Evolutionary conservation across 2,329 filamentous ascomycete genomes (phyloP), one percentile per base, ranked within the genome.

Genomic region (Aspergillus pseudonomiae): DNA sequence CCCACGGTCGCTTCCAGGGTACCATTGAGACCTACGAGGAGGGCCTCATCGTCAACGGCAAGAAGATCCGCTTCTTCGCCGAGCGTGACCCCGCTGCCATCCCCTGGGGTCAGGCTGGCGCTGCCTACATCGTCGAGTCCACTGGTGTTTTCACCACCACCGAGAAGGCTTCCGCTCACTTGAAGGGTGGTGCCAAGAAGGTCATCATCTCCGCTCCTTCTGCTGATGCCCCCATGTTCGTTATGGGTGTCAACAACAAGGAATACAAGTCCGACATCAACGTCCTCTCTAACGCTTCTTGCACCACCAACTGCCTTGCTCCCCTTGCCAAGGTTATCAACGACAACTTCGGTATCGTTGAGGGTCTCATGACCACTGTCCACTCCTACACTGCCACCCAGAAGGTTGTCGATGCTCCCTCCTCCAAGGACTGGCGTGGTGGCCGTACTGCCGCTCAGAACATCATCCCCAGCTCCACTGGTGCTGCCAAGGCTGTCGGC

Each of bases 311-410:
- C 92, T 98, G 95, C 90, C 86, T 99, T 84, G 95, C 95, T 82
- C 95, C 95, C 81, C 91, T 99, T 71, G 95, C 95, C 86, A 99
- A 98, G 92, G 93, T 98, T 79, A 89, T 99, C 86, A 86, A 99
- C 89, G 94, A 98, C 88, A 96, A 97, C 84, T 99, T 91, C 87
- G 90, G 87, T 83, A 95, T 99, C 81, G 84, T 97, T 78, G 95
- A 99, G 89, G 95, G 94, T 88, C 90, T 98, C 77, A 99, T 99
- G 95, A 98, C 95, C 85, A 99, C 95, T 74, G 89, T 98, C 82
- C 95, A 99, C 91, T 97, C 95, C 77, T 98, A 98, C 91, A 98
- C 95, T 76, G 95, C 95, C 78, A 98, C 95, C 82, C 95, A 98
- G 88, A 97, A 97, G 92, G 97, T 94, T 77, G 95, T 98, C 77